Evolutionary conservation across 2,329 filamentous ascomycete species (phyloP), one percentile per base, ranked within the genome.

Genomic region (Pseudocercospora musae): DNA sequence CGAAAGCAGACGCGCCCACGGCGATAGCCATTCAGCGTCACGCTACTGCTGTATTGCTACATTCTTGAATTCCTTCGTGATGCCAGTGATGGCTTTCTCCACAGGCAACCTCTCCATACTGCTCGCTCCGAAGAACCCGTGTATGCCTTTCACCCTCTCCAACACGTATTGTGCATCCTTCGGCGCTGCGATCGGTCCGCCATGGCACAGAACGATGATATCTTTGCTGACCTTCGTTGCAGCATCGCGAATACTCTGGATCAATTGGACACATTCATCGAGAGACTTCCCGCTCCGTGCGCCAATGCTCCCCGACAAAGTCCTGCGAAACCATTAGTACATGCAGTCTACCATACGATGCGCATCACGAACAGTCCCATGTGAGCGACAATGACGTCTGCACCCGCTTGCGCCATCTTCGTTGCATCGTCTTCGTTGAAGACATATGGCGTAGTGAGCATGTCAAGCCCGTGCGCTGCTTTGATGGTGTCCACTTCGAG

Each of bases 121-220:
- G 64, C 86, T 89, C 10, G 88, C 88, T 0, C 88, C 88, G 69
- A 86, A 90, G 73, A 91, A 90, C 0, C 88, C 88, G 75, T 90
- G 87, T n/a, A 90, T 78, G 0, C 87, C 87, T 42, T 79, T 81
- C 0, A 85, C 87, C 66, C 82, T 77, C 21, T 78, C 78, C 29
- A 90, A 78, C 9, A 90, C 82, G 71, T 85, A 89, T 66, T 83
- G 78, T 0, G 87, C 87, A 72, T 90, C 87, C 52, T 84, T 77
- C 0, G 86, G 85, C 57, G 80, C 80, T 3, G 87, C 86, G 65
- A 91, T 88, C 0, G 88, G 87, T 0, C 88, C 88, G 0, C 88
- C 88, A 71, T 90, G 88, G 64, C 87, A 89, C n/a, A 90, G 72
- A 18, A 90, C 83, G 56, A 90, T 84, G 10, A 89, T 77, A 11